Evolutionary conservation across 2,329 filamentous ascomycete genomes (phyloP).

Genomic region (Ophiosphaerella narmari): DNA sequence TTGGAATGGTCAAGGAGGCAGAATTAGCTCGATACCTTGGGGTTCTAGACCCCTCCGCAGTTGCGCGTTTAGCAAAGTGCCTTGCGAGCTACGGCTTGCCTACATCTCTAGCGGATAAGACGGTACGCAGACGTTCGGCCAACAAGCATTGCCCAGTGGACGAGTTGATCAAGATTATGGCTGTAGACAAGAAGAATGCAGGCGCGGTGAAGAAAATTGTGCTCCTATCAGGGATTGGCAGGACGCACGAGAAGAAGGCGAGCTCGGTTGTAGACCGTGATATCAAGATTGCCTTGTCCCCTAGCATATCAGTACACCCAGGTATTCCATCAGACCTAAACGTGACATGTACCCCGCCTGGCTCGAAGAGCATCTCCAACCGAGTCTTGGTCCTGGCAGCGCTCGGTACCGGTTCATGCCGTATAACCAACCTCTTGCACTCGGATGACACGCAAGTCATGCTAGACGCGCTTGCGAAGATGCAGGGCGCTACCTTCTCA

Average conservation of each 20-base stretch:
- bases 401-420: constrained; percentile 81
- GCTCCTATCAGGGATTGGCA: constrained; percentile 85
- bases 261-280: constrained; percentile 85
- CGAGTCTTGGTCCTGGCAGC: constrained; percentile 92
- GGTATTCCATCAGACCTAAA: constrained; percentile 69
- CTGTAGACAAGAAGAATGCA: constrained; percentile 98
- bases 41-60: constrained; percentile 80
- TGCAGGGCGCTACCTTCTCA: constrained; percentile 84
- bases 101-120: constrained; percentile 81
- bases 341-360: constrained; percentile 83
- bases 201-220: constrained; percentile 96
- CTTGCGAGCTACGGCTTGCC: constrained; percentile 93
- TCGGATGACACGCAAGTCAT: constrained; percentile 98
- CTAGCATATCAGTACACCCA: constrained; percentile 74
- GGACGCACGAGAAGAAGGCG: constrained; percentile 83
- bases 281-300: constrained; percentile 81
- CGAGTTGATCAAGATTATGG: constrained; percentile 87
- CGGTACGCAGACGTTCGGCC: constrained; percentile 79
- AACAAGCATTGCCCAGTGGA: constrained; percentile 88
- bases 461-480: constrained; percentile 84
- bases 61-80: constrained; percentile 88
- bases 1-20: constrained; percentile 98
- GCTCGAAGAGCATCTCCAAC: constrained; percentile 98
- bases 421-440: constrained; percentile 89
- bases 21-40: constrained; percentile 90